phyloP scores from a whole-genome alignment of 768 basidiomycete genomes.

The Cystoderma amianthinum region DNA sequence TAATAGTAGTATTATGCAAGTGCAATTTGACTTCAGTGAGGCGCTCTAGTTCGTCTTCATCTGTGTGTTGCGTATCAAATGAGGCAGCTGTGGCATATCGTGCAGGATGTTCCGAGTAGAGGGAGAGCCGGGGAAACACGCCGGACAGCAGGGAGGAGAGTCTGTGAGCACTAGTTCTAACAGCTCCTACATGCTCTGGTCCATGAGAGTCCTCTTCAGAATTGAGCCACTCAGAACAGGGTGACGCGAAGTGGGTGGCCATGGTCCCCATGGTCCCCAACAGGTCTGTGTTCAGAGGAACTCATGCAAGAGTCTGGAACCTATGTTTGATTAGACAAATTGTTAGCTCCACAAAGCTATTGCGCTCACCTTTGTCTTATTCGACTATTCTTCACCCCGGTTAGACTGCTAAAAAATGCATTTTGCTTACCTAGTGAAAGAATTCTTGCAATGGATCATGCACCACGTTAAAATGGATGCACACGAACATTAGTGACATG shows the following conservation, averaged over 20 bases:
- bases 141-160: too few species aligned
- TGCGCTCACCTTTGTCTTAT: too few species aligned
- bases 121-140: too few species aligned
- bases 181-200: slow-evolving; percentile 2
- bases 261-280: too few species aligned
- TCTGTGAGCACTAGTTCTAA: slow-evolving; percentile 9
- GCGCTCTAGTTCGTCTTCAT: slow-evolving; percentile 45
- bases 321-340: too few species aligned
- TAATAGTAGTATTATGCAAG: slow-evolving; percentile 38
- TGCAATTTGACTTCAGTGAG: slow-evolving; percentile 49
- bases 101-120: slow-evolving; percentile 9
- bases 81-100: slow-evolving; percentile 27
- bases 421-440: too few species aligned
- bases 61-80: slow-evolving; percentile 31
- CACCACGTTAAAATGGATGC: too few species aligned
- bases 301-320: slow-evolving; percentile 4
- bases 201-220: slow-evolving; percentile 7
- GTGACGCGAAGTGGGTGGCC: slow-evolving; percentile 3
- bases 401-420: too few species aligned
- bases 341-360: too few species aligned
- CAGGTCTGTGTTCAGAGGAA: not conserved
- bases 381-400: too few species aligned
- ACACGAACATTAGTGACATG: too few species aligned
- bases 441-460: too few species aligned
- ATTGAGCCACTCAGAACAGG: slow-evolving; percentile 15